These are phyloP conservation scores for Puccinia novopanici DNA, from an alignment of 1,284 basidiomycete genomes.

Conservation along the genomic window DNA sequence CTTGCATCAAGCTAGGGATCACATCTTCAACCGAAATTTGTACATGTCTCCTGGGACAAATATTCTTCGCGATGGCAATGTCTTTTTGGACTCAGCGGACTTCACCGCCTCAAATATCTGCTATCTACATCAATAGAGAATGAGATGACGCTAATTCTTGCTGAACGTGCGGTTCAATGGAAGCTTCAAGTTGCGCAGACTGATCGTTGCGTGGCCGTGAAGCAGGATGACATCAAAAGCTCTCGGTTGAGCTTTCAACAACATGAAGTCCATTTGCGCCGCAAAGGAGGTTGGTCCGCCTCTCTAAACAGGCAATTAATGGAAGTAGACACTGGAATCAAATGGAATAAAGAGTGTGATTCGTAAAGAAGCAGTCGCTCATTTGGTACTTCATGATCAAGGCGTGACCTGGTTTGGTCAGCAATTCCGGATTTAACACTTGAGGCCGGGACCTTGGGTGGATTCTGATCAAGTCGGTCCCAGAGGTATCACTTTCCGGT, in stretches of 20 bases:
- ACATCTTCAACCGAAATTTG: conserved; percentile 11
- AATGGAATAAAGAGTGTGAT: not conserved
- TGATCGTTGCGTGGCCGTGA: not conserved
- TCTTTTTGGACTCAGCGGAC: not conserved
- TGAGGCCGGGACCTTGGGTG: not conserved
- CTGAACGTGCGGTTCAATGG: not conserved
- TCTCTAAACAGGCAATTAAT: not conserved
- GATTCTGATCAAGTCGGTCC: not conserved
- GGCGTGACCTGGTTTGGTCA: not conserved
- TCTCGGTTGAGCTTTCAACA: not conserved
- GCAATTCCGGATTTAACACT: not conserved
- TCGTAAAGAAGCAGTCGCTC: not conserved
- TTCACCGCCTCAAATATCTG: not conserved
- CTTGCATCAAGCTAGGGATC: conserved; percentile 1
- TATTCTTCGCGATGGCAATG: not conserved
- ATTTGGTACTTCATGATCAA: not conserved
- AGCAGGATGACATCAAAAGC: not conserved
- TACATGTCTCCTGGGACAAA: conserved; percentile 7
- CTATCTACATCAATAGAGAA: not conserved
- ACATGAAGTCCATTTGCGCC: not conserved
- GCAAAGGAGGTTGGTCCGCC: not conserved
- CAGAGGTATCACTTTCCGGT: not conserved
- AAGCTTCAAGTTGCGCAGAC: not conserved
- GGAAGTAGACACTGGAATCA: not conserved
- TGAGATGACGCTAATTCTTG: not conserved